These are phyloP conservation scores for Penicillium antarcticum DNA, from an alignment of 495 filamentous ascomycete genomes.

Conservation along the genomic window DNA sequence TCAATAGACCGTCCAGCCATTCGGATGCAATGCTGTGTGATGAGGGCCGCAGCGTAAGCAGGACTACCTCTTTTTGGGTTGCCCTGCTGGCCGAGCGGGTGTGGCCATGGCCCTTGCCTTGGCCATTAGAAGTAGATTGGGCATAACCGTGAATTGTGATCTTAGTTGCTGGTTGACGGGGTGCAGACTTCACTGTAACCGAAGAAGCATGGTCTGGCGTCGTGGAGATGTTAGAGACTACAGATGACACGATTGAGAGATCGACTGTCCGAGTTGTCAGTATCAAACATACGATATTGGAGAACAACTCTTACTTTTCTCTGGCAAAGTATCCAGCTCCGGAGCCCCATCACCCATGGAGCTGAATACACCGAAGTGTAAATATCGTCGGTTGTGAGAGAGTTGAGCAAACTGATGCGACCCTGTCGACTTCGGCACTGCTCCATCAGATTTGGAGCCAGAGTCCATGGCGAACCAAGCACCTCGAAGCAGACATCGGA, in stretches of 20 bases:
- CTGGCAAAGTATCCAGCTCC: constrained; percentile 65
- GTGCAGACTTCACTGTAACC: constrained; percentile 51
- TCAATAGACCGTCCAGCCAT: constrained; percentile 93
- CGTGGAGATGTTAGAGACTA: constrained; percentile 86
- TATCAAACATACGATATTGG: constrained; percentile 3
- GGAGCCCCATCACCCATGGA: constrained; percentile 61
- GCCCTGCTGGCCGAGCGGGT: constrained; percentile 33
- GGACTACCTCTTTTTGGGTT: constrained; percentile 53
- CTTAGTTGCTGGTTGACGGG: constrained; percentile 65
- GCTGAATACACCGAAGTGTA: constrained; percentile 91
- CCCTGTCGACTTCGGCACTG: constrained; percentile 34
- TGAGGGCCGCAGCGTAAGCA: constrained; percentile 79
- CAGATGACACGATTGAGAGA: constrained; percentile 82
- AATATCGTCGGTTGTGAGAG: constrained; percentile 84
- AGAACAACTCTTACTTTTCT: constrained; percentile 58
- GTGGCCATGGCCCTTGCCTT: constrained; percentile 29
- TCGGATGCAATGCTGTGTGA: constrained; percentile 85
- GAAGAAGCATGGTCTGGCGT: constrained; percentile 46
- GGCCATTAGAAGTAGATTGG: constrained; percentile 23
- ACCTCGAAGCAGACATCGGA: constrained; percentile 85
- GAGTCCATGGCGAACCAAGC: constrained; percentile 77
- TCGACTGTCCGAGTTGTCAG: constrained; percentile 56
- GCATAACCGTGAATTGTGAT: constrained; percentile 85
- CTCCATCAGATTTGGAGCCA: constrained; percentile 34
- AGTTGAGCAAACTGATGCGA: constrained; percentile 82